These are phyloP conservation scores for Alternaria longipes DNA, from an alignment of 2,329 filamentous ascomycete genomes.

Conservation along the genomic window DNA sequence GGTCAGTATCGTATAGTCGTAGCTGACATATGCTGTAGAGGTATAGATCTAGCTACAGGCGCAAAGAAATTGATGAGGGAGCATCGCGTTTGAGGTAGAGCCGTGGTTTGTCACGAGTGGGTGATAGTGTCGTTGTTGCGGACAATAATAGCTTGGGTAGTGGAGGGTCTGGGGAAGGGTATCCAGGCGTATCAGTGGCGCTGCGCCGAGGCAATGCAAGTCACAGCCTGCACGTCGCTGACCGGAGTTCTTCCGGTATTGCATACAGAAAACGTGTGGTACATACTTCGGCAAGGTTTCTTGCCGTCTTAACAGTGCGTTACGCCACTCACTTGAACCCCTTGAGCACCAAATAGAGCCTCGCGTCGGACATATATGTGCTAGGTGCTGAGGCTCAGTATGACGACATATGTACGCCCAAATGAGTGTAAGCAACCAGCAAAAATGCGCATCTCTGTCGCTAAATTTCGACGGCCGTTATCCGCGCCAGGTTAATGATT, in stretches of 20 bases:
- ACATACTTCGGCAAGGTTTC: not conserved
- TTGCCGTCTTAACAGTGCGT: conserved; percentile 5
- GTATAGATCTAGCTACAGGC: not conserved
- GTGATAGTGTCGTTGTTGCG: not conserved
- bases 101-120: not conserved
- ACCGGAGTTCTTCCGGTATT: conserved; percentile 16
- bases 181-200: not conserved
- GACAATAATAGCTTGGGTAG: not conserved
- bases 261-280: not conserved
- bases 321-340: not conserved
- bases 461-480: not conserved
- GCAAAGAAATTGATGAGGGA: not conserved
- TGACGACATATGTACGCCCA: not conserved
- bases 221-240: not conserved
- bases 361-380: not conserved
- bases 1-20: not conserved
- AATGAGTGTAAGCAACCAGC: not conserved
- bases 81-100: not conserved
- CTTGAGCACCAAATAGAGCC: not conserved
- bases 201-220: conserved; percentile 6
- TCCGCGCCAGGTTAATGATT: not conserved
- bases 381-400: not conserved
- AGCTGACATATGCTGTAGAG: not conserved
- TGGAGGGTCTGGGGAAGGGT: conserved; percentile 10
- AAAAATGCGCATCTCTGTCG: not conserved